A percentile compares a stretch with the other conserved stretches of the same genome.
Conservation (phyloP, 345 rosid species). For the Viola odorata region DNA sequence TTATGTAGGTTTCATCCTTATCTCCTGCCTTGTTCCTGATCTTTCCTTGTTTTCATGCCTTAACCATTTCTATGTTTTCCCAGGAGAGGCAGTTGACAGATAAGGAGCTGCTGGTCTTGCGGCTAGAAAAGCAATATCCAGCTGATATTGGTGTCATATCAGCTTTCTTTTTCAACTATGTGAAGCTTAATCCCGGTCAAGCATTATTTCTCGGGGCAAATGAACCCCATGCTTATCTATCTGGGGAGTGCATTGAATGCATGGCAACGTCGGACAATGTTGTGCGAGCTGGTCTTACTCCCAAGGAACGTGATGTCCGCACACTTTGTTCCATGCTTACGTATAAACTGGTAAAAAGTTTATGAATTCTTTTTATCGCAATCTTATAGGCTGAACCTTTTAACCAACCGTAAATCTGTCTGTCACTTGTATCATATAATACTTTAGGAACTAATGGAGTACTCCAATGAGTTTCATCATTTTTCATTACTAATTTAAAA, state of each 20-base stretch:
- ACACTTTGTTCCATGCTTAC: slow-evolving; percentile 97
- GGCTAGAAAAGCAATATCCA: slow-evolving; percentile 79
- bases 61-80: not conserved
- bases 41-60: slow-evolving; percentile 6
- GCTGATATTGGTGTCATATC: slow-evolving; percentile 82
- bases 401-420: not conserved
- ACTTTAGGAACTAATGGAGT: not conserved
- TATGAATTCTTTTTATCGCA: no score
- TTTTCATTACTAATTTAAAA: no score
- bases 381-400: not conserved
- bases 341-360: slow-evolving; percentile 64
- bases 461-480: no score
- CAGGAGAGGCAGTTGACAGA: slow-evolving; percentile 79
- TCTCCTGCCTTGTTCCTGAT: not conserved
- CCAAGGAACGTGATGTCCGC: slow-evolving; percentile 74
- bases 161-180: slow-evolving; percentile 79
- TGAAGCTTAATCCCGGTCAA: slow-evolving; percentile 91
- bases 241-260: slow-evolving; percentile 89
- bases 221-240: slow-evolving; percentile 90
- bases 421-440: not conserved
- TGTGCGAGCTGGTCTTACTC: slow-evolving; percentile 97
- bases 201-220: slow-evolving; percentile 93
- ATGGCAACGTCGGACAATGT: slow-evolving; percentile 99
- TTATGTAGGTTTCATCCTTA: no score
- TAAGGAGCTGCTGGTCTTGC: slow-evolving; percentile 78